Base-by-base conservation (phyloP, 2,329 filamentous ascomycete species). In the Phyllosticta citriasiana region DNA sequence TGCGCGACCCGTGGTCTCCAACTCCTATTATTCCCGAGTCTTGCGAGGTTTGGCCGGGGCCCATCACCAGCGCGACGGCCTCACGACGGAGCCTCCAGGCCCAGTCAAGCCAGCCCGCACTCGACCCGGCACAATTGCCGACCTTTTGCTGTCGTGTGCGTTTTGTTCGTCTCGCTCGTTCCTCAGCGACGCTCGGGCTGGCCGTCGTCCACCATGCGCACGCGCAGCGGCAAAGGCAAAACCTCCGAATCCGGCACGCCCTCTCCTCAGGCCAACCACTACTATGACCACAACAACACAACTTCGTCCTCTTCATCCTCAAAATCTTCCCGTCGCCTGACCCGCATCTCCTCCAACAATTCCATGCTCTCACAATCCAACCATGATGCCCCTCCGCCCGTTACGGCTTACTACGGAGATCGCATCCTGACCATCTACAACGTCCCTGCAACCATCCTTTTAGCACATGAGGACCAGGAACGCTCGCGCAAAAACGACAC, bases 341-440 rank as follows among this genome's bases (percentile, higher is more conserved):
- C 72, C 51, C 69, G 72, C 19, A 71, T 71, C 47, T 69, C 69
- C 47, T 73, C 71, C n/a, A 71, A 69, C 57, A 67, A 72, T 53
- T 71, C 72, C 30, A 71, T 67, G 54, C 69, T 71, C 55, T 65
- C 66, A 19, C 63, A 65, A 40, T 63, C 68, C 24, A 68, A 69
- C 57, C 63, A 62, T 24, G 66, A 66, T 55, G 68, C 66, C 30
- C 22, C 24, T 24, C 26, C 64, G 65, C 24, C 59, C 40, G 65
- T 73, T 24, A 69, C 70, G 59, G 70, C 69, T 55, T 67, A 66
- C n/a, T 74, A 69, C 54, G 40, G 40, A 47, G 63, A 66, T 40
- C 70, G 68, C 30, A 65, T 71, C 50, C 67, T 74, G 14, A 71
- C 69, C 66, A 69, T 74, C 40, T 69, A 70, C 64, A 71, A 71